Conservation (phyloP, 2,329 filamentous ascomycete species). For the Venturia pyrina region DNA sequence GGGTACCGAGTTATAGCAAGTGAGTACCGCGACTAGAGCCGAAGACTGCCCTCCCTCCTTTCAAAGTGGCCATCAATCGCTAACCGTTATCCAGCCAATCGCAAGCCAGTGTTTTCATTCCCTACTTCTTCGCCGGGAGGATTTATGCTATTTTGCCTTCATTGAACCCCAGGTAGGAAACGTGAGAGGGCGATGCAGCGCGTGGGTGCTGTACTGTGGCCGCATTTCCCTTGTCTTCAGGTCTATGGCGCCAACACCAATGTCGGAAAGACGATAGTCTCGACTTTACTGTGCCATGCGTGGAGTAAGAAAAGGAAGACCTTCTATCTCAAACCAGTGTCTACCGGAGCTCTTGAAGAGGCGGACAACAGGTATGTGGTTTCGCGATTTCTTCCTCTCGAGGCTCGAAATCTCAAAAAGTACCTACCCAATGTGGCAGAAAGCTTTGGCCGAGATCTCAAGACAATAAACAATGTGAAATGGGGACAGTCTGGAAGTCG, state of each 20-base stretch:
- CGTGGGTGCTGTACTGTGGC: constrained; percentile 54
- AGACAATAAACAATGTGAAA: too few relatives aligned
- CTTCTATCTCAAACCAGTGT: constrained; percentile 71
- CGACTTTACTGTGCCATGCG: constrained; percentile 60
- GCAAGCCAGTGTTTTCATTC: background rate
- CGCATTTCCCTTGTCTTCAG: constrained; percentile 59
- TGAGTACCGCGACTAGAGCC: background rate
- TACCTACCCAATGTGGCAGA: too few relatives aligned
- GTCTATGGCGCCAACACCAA: constrained; percentile 77
- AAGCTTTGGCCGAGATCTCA: too few relatives aligned
- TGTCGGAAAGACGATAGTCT: constrained; percentile 75
- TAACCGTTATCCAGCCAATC: background rate
- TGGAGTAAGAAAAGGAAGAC: constrained; percentile 41
- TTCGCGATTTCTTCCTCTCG: background rate
- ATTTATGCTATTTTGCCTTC: constrained; percentile 18
- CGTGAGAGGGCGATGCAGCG: constrained; percentile 18
- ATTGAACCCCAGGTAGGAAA: constrained; percentile 14
- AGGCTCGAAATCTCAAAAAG: too few relatives aligned
- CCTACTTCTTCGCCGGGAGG: background rate
- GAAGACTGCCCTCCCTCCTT: too few relatives aligned
- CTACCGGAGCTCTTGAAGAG: constrained; percentile 60
- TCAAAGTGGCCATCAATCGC: background rate
- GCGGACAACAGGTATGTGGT: constrained; percentile 55
- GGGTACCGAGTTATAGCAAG: background rate
- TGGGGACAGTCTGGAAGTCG: too few relatives aligned